These are phyloP conservation scores for Beauveria asiatica DNA, from an alignment of 2,329 filamentous ascomycete species.

Conservation along the genomic window DNA sequence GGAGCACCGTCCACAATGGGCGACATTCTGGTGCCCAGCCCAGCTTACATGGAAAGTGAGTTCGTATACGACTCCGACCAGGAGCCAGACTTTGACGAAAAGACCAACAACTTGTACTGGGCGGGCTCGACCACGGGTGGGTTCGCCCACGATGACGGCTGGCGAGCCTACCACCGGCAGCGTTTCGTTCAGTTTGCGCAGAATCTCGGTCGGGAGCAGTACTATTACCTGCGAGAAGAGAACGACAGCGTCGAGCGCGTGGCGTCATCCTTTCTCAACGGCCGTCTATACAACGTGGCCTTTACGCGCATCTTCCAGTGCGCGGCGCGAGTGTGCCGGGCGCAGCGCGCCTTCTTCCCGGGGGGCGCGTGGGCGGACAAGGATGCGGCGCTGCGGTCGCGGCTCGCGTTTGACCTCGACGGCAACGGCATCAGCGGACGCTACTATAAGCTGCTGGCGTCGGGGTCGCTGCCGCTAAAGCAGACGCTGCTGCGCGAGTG, in stretches of 20 bases:
- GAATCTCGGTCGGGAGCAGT: constrained; percentile 18
- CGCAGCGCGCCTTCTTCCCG: constrained; percentile 25
- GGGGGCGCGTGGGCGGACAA: constrained; percentile 24
- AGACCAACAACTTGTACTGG: constrained; percentile 47
- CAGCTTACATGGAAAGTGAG: constrained; percentile 36
- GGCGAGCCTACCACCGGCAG: constrained; percentile 40
- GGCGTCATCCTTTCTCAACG: constrained; percentile 26
- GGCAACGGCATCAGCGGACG: constrained; percentile 48
- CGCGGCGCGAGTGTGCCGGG: constrained; percentile 25
- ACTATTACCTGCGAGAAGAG: constrained; percentile 25
- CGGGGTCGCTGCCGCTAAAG: constrained; percentile 39
- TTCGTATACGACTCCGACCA: constrained; percentile 31
- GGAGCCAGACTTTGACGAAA: constrained; percentile 40
- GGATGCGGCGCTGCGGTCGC: constrained; percentile 28
- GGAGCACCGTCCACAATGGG: constrained; percentile 37
- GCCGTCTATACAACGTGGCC: constrained; percentile 32
- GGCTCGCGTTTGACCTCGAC: constrained; percentile 43
- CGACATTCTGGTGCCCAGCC: constrained; percentile 44
- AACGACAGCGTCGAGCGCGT: constrained; percentile 14
- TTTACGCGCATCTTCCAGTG: constrained; percentile 41
- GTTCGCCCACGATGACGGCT: constrained; percentile 24
- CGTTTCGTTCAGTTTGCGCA: constrained; percentile 32
- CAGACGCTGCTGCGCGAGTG: constrained; percentile 46
- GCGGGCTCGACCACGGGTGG: constrained; percentile 47
- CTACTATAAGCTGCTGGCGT: constrained; percentile 42